Evolutionary conservation across 805 yeast genomes (phyloP), one percentile per base, ranked within the genome.

Genomic region (Lipomyces lipofer): DNA sequence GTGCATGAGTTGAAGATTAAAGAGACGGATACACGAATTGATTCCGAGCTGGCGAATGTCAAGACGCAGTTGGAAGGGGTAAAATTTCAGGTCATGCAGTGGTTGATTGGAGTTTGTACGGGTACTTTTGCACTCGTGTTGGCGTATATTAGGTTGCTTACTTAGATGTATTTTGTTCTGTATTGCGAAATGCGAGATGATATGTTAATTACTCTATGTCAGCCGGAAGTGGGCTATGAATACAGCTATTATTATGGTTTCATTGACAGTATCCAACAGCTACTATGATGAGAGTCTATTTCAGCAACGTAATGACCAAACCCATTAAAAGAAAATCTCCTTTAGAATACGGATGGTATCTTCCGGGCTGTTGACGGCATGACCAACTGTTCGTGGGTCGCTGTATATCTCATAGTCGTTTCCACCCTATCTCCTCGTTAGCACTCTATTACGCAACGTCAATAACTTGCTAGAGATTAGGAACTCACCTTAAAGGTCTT

Each of bases 91-190:
- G 97, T 94, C 47, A 82, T 90, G 84, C 99, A 94, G 72, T 94
- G 99, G 99, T 78, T 94, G 60, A 89, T 94, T 64, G 98, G 98
- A 76, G 97, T 94, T 17, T 88, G 96, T 67, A 91, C 98, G 1
- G 99, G 98, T 86, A 88, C 97, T 1, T 88, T 92, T 72, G 98
- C 98, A 12, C 77, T 94, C 54, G 86, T 94, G 48, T 73, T 92
- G 64, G 97, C 98, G 1, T 94, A 94, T 69, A 88, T 91, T 47
- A 79, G 99, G 64, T 75, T 94, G 63, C 74, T 88, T 47, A 81
- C 88, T 8, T 87, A 65, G 63, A 13, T 21, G 9, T 17, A 15
- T 24, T 19, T n/a, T 45, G 43, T 13, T n/a, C 36, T 38, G 49
- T 22, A 7, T 33, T 17, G 29, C n/a, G n/a, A n/a, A n/a, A n/a